phyloP scores from a whole-genome alignment of 2,329 filamentous ascomycete species.

The Aspergillus brunneoviolaceus region DNA sequence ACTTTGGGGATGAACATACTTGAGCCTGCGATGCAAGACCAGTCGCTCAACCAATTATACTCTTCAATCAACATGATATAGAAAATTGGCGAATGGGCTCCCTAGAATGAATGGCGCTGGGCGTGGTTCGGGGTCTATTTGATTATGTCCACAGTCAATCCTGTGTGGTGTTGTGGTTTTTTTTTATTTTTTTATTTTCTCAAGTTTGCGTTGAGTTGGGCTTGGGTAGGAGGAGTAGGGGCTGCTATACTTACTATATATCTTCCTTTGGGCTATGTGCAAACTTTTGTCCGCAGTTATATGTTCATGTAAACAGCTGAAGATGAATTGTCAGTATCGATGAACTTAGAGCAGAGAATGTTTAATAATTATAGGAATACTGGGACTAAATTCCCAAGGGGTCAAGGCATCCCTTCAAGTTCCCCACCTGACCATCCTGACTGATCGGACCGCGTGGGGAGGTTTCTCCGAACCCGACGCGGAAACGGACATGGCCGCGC shows the following conservation, averaged over 20 bases:
- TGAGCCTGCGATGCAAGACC: conserved; percentile 32
- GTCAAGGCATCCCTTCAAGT: no score
- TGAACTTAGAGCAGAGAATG: no score
- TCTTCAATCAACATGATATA: conserved; percentile 37
- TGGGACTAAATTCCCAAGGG: no score
- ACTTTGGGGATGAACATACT: conserved; percentile 36
- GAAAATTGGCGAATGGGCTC: conserved; percentile 1
- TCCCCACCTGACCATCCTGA: conserved; percentile 22
- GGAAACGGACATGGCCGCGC: conserved; percentile 21
- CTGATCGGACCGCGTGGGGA: conserved; percentile 15
- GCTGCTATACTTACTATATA: neutral
- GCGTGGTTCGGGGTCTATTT: neutral
- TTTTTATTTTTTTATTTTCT: neutral
- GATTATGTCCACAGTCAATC: neutral
- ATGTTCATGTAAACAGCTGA: neutral
- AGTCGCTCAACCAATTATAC: conserved; percentile 36
- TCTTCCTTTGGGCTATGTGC: neutral
- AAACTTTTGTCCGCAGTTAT: neutral
- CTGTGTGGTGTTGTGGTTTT: neutral
- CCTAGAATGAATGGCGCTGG: neutral
- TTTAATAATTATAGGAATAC: no score
- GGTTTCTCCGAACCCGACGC: conserved; percentile 34
- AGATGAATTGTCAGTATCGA: neutral
- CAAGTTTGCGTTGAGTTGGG: neutral
- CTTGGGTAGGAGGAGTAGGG: neutral